These are phyloP conservation scores for Fusarium xylarioides DNA, from an alignment of 2,329 filamentous ascomycete species.

Conservation along the genomic window DNA sequence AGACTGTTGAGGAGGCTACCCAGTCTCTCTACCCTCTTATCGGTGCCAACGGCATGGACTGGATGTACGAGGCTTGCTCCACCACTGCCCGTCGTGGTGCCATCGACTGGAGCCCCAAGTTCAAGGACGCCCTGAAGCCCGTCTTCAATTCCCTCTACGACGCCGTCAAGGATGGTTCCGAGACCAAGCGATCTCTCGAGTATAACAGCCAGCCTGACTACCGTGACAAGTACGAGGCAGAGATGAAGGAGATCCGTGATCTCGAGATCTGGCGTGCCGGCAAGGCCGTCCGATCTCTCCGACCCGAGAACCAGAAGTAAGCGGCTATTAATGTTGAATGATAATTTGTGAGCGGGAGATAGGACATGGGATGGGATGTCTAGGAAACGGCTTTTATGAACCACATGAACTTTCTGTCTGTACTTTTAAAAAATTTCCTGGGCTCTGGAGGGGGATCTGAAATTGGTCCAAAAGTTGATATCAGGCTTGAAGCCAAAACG, in stretches of 20 bases:
- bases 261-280: constrained; percentile 99
- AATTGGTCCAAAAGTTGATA: constrained; percentile 43
- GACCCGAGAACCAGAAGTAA: constrained; percentile 88
- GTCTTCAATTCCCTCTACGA: constrained; percentile 98
- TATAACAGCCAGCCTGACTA: constrained; percentile 98
- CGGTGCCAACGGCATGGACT: constrained; percentile 98
- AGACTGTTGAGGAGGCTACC: constrained; percentile 99
- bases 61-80: constrained; percentile 99
- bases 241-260: constrained; percentile 98
- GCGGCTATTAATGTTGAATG: constrained; percentile 26
- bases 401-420: constrained; percentile 39
- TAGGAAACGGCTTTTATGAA: constrained; percentile 39
- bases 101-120: constrained; percentile 96
- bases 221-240: constrained; percentile 95
- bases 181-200: constrained; percentile 96
- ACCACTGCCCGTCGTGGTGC: constrained; percentile 97
- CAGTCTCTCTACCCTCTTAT: constrained; percentile 98
- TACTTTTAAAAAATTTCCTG: constrained; percentile 40
- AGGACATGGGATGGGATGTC: constrained; percentile 4
- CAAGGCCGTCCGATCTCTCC: constrained; percentile 91
- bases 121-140: constrained; percentile 99
- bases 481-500: constrained; percentile 34
- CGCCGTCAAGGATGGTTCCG: constrained; percentile 86
- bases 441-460: constrained; percentile 36
- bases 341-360: constrained; percentile 20